Conservation (phyloP, 768 basidiomycete species). For the Pisolithus marmoratus region DNA sequence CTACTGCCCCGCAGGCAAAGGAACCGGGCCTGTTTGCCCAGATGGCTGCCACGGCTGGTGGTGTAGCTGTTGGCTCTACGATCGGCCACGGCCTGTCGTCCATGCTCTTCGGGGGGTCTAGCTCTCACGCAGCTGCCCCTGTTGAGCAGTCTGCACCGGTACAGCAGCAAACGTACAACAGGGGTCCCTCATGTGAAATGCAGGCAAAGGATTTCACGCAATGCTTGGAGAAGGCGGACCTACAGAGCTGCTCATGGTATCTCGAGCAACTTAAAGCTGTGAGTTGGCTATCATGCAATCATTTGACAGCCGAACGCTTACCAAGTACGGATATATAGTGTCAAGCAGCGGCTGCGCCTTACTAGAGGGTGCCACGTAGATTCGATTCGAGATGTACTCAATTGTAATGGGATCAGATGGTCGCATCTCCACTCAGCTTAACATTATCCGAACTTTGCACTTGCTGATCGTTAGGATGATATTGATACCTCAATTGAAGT, state of each 20-base stretch:
- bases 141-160: slow-evolving; percentile 44
- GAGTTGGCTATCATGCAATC: slow-evolving; percentile 25
- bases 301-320: background rate
- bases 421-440: slow-evolving; percentile 2
- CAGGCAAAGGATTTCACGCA: slow-evolving; percentile 87
- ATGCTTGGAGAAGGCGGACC: slow-evolving; percentile 78
- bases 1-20: slow-evolving; percentile 31
- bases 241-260: slow-evolving; percentile 79
- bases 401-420: slow-evolving; percentile 3
- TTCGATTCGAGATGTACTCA: background rate
- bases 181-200: slow-evolving; percentile 56
- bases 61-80: slow-evolving; percentile 82
- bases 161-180: slow-evolving; percentile 40
- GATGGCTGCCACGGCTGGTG: slow-evolving; percentile 89
- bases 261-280: slow-evolving; percentile 86
- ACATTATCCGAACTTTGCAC: background rate
- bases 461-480: too few species aligned
- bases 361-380: slow-evolving; percentile 26
- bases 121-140: slow-evolving; percentile 35
- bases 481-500: too few species aligned
- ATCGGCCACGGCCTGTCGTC: slow-evolving; percentile 86
- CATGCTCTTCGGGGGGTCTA: slow-evolving; percentile 82
- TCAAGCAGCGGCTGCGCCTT: slow-evolving; percentile 67
- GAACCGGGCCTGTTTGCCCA: slow-evolving; percentile 73
- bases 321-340: slow-evolving; percentile 38